These are phyloP conservation scores for Acacia confusa DNA, from an alignment of 306 rosid genomes.

Conservation along the genomic window DNA sequence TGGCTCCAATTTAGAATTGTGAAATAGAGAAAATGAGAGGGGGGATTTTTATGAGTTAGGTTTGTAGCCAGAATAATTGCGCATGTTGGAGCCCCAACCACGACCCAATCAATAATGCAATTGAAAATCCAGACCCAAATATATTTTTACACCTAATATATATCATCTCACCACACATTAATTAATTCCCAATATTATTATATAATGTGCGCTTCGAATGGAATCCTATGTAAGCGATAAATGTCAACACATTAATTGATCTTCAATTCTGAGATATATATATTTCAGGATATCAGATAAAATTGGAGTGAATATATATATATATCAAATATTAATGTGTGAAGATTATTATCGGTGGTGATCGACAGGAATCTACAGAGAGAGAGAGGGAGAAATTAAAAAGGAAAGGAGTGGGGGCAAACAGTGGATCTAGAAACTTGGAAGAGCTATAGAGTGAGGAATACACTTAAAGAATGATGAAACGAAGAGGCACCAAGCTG, in stretches of 20 bases:
- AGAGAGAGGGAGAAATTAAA: background rate
- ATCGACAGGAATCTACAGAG: background rate
- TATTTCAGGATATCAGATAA: background rate
- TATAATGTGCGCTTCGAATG: background rate
- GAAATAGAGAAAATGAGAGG: background rate
- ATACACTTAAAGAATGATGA: slow-evolving; percentile 4
- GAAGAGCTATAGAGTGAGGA: background rate
- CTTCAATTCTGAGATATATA: background rate
- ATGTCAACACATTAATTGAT: background rate
- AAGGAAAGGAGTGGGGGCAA: background rate
- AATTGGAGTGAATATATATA: background rate
- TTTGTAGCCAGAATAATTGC: slow-evolving; percentile 9
- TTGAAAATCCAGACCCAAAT: background rate
- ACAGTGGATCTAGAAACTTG: background rate
- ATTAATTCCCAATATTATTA: background rate
- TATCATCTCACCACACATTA: background rate
- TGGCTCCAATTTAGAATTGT: background rate
- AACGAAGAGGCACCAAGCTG: background rate
- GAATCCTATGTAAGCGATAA: background rate
- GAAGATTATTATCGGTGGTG: background rate
- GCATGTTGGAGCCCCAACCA: slow-evolving; percentile 6
- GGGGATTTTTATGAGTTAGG: background rate
- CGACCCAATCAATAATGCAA: slow-evolving; percentile 14
- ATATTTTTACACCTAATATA: background rate
- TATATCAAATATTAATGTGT: background rate